Evolutionary conservation across 192 early-diverging fungal genomes (phyloP).

Genomic region (Podila epicladia): DNA sequence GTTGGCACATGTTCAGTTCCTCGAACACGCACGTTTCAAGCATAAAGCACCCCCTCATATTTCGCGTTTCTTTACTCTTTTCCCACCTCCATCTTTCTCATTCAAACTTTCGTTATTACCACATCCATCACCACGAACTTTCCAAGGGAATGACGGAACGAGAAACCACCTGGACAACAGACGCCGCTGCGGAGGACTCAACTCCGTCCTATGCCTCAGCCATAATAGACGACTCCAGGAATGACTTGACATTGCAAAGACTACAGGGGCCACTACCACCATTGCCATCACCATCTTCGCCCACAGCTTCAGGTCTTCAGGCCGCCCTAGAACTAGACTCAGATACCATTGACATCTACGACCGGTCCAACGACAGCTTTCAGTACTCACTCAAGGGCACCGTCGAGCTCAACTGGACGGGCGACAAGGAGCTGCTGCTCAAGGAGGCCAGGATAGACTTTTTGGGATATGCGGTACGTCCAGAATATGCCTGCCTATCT

Average conservation of each 20-base stretch:
- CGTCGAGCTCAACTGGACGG: conserved; percentile 24
- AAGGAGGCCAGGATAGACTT: conserved; percentile 48
- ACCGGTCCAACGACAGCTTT: conserved; percentile 40
- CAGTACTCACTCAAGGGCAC: conserved; percentile 47
- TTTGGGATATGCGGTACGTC: conserved; percentile 46
- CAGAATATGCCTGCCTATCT: not conserved
- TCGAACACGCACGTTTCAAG: no score
- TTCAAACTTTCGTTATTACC: not conserved
- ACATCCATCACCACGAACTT: not conserved
- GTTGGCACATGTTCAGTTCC: no score
- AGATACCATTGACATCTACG: conserved; percentile 47
- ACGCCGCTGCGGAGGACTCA: not conserved
- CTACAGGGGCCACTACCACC: not conserved
- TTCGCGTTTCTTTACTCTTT: no score
- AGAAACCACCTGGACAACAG: not conserved
- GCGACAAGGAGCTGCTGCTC: conserved; percentile 22
- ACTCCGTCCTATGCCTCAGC: conserved; percentile 1
- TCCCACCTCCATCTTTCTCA: not conserved
- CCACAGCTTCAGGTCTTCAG: conserved; percentile 12
- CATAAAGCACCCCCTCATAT: no score
- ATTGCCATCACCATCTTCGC: not conserved
- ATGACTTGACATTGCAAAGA: not conserved
- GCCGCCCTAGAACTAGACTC: conserved; percentile 30
- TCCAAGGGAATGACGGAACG: not conserved
- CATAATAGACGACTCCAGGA: not conserved